These are phyloP conservation scores for Cryphonectria naterciae DNA, from an alignment of 2,329 filamentous ascomycete genomes.

Conservation along the genomic window DNA sequence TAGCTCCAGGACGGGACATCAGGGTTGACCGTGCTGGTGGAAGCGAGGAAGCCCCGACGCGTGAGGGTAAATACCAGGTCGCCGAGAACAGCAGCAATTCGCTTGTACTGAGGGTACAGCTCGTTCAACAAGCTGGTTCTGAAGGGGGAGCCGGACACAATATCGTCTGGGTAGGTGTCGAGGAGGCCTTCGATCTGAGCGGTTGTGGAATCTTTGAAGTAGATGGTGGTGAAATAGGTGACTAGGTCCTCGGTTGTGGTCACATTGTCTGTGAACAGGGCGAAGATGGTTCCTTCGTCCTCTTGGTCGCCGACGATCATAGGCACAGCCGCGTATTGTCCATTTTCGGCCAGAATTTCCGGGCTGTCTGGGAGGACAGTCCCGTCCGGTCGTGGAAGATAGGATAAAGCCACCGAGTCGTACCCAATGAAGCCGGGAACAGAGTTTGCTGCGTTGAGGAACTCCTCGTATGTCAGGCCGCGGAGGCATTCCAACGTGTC, in stretches of 20 bases:
- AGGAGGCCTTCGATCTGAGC: slow-evolving; percentile 61
- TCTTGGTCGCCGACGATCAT: slow-evolving; percentile 73
- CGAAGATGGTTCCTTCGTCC: slow-evolving; percentile 78
- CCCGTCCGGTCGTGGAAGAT: slow-evolving; percentile 75
- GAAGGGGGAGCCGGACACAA: slow-evolving; percentile 70
- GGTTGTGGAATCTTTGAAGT: slow-evolving; percentile 61
- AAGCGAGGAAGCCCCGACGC: slow-evolving; percentile 65
- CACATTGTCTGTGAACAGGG: slow-evolving; percentile 70
- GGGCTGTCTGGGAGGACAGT: slow-evolving; percentile 64
- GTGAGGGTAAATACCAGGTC: slow-evolving; percentile 76
- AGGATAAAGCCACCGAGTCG: slow-evolving; percentile 70
- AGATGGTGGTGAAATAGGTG: slow-evolving; percentile 62
- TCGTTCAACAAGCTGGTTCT: slow-evolving; percentile 70
- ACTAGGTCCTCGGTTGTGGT: slow-evolving; percentile 63
- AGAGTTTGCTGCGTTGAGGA: slow-evolving; percentile 69
- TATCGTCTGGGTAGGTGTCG: slow-evolving; percentile 61
- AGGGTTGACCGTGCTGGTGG: slow-evolving; percentile 51
- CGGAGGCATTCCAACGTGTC: slow-evolving; percentile 72
- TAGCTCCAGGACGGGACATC: slow-evolving; percentile 74
- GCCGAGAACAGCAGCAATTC: slow-evolving; percentile 73
- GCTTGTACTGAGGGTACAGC: slow-evolving; percentile 77
- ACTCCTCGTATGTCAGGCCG: slow-evolving; percentile 57
- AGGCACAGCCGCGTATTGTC: slow-evolving; percentile 54
- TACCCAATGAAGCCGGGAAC: slow-evolving; percentile 72
- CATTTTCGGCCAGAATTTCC: slow-evolving; percentile 56